Base-by-base conservation (phyloP, 257 asterid species). In the Marsdenia floribunda region DNA sequence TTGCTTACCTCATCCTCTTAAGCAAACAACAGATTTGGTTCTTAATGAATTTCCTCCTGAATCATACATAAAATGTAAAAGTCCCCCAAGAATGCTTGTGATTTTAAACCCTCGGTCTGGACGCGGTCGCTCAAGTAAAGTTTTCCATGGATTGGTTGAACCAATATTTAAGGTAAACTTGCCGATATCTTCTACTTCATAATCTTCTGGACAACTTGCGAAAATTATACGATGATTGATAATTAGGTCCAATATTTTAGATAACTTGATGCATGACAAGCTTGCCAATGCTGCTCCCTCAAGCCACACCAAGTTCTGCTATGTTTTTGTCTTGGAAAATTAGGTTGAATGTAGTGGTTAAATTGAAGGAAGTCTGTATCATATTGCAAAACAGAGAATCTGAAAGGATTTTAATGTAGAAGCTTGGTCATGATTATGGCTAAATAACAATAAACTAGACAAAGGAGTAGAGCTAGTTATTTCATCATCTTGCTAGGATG, bases 81-180 rank as follows among this genome's bases (percentile, higher is more conserved):
- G 80, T 73, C 86, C 94, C 21, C 99, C 99, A 24, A 89, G 80
- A 85, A 89, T 95, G 97, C 97, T 95, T 60, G 98, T 92, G 80
- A 87, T 94, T 82, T 85, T 94, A 79, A 94, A 94, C 86, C 99
- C 99, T 77, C 90, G 93, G 78, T 92, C 99, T 73, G 99, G 99
- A 38, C 90, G 91, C 65, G 98, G 99, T 71, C 96, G 99, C 68
- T 94, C 99, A 55, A 89, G 90, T 88, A 94, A 94, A 86, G 96
- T 94, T 73, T 94, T 90, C 71, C 90, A 90, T 81, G 92, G 87
- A 79, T 75, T 76, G 86, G 99, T 90, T 42, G 98, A 94, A 82
- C 99, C 99, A 63, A 86, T 94, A 83, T 87, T 94, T 79, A 89
- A 92, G 88, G 99, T 94, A 85, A 82, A 92, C 75, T 61, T 38